Conservation (phyloP, 1,284 basidiomycete species). For the Ceratobasidium sp. region DNA sequence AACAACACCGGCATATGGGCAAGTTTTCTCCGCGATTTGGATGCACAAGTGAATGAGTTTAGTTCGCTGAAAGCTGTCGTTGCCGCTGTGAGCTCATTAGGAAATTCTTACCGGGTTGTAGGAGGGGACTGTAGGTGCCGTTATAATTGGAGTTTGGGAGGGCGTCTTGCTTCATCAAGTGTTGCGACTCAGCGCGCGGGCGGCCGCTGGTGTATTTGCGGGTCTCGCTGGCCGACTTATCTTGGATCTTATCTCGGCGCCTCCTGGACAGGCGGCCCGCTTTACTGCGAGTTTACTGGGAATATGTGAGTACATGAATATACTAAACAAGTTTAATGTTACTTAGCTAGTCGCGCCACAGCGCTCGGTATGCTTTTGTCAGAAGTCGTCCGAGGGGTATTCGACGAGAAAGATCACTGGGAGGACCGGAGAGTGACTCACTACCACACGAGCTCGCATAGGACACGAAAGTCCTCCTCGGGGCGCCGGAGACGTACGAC, state of each 20-base stretch:
- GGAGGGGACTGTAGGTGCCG: constrained; percentile 36
- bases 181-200: constrained; percentile 33
- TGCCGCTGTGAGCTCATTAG: constrained; percentile 23
- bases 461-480: constrained; percentile 21
- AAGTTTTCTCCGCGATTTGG: constrained; percentile 26
- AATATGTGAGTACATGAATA: constrained; percentile 27
- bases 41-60: constrained; percentile 45
- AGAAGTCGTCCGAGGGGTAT: constrained; percentile 41
- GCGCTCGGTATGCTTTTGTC: constrained; percentile 41
- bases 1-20: constrained; percentile 19
- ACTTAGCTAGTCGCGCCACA: not conserved
- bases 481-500: constrained; percentile 26
- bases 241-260: constrained; percentile 22
- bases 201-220: constrained; percentile 42
- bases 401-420: constrained; percentile 45
- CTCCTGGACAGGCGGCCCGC: constrained; percentile 28
- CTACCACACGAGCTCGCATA: constrained; percentile 29
- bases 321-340: not conserved
- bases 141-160: constrained; percentile 42
- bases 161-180: constrained; percentile 38
- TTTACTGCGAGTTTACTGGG: constrained; percentile 42
- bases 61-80: constrained; percentile 20
- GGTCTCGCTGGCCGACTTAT: constrained; percentile 36
- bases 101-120: constrained; percentile 9
- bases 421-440: constrained; percentile 37